Evolutionary conservation across 2,329 filamentous ascomycete genomes (phyloP).

Genomic region (Cercospora zeae-maydis): DNA sequence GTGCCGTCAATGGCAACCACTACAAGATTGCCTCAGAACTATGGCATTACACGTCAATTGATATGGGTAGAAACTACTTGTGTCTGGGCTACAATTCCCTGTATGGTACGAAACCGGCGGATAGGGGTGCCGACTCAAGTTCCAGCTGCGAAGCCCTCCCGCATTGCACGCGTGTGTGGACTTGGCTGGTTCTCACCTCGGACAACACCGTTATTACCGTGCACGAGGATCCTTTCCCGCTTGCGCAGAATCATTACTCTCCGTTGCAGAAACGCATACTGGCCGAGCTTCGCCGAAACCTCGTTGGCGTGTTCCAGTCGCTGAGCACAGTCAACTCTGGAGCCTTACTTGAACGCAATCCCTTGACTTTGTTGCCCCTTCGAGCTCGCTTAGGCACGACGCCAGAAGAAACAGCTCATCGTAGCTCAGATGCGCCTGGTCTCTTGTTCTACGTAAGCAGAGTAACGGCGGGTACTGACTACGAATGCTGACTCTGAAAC

Average conservation of each 20-base stretch:
- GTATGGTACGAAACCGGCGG: conserved; percentile 37
- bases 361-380: conserved; percentile 45
- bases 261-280: conserved; percentile 46
- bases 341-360: conserved; percentile 35
- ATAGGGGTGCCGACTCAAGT: not conserved
- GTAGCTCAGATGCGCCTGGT: conserved; percentile 54
- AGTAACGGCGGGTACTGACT: not conserved
- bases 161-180: conserved; percentile 54
- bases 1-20: conserved; percentile 41
- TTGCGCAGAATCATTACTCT: conserved; percentile 37
- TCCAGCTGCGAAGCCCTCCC: conserved; percentile 18
- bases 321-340: conserved; percentile 51
- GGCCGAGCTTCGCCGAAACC: conserved; percentile 54
- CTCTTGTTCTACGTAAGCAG: conserved; percentile 54
- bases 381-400: conserved; percentile 45
- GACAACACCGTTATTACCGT: conserved; percentile 70
- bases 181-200: conserved; percentile 66
- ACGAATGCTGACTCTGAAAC: not conserved
- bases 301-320: conserved; percentile 59
- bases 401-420: conserved; percentile 46
- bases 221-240: conserved; percentile 56
- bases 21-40: conserved; percentile 64
- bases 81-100: conserved; percentile 70
- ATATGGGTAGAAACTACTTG: conserved; percentile 65
- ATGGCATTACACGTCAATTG: conserved; percentile 72